Evolutionary conservation across 202 grass and related monocot species (phyloP).

Genomic region (Eragrostis tef): DNA sequence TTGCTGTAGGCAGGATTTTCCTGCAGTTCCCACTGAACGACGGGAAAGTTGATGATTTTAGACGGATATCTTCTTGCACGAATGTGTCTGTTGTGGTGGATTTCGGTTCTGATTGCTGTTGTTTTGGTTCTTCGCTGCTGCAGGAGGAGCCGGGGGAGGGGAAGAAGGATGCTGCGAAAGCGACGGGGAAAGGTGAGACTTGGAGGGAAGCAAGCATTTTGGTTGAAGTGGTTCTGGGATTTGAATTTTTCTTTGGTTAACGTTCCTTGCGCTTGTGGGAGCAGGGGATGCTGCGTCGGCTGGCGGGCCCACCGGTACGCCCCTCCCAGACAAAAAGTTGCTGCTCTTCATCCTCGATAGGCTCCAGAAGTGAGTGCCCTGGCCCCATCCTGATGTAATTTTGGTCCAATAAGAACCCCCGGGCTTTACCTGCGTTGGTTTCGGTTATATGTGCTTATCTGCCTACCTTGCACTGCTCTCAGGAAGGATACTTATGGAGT

Average conservation of each 20-base stretch:
- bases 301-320: slow-evolving; percentile 67
- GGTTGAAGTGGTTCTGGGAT: slow-evolving; percentile 55
- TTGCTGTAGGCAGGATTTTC: slow-evolving; percentile 25
- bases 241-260: slow-evolving; percentile 56
- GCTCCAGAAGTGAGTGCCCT: slow-evolving; percentile 78
- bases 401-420: slow-evolving; percentile 41
- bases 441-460: slow-evolving; percentile 39
- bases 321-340: slow-evolving; percentile 83
- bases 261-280: slow-evolving; percentile 60
- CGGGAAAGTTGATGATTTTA: slow-evolving; percentile 9
- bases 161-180: slow-evolving; percentile 68
- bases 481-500: slow-evolving; percentile 82
- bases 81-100: slow-evolving; percentile 13
- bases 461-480: slow-evolving; percentile 41
- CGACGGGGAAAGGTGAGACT: slow-evolving; percentile 66
- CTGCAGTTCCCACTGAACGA: slow-evolving; percentile 1
- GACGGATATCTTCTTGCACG: background rate
- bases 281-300: slow-evolving; percentile 55
- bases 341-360: slow-evolving; percentile 80
- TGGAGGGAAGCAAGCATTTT: slow-evolving; percentile 61
- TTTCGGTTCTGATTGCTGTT: slow-evolving; percentile 27
- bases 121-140: slow-evolving; percentile 33
- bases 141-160: slow-evolving; percentile 35
- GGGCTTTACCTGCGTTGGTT: slow-evolving; percentile 34
- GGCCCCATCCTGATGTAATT: slow-evolving; percentile 57